Evolutionary conservation across 2,329 filamentous ascomycete species (phyloP).

Genomic region (Fusarium foetens): DNA sequence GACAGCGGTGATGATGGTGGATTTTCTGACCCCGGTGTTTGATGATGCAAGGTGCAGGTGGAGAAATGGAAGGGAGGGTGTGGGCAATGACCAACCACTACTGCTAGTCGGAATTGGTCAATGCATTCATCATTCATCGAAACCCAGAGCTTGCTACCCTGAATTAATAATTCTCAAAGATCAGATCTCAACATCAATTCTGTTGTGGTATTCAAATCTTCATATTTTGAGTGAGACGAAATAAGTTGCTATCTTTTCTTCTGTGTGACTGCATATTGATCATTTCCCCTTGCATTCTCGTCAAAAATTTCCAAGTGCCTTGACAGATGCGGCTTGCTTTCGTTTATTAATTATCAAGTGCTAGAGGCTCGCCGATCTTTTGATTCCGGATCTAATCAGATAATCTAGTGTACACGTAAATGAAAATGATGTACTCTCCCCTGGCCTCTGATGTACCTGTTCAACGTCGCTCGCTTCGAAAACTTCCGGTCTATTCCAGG

Average conservation of each 20-base stretch:
- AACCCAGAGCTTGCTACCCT: background rate
- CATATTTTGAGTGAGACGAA: background rate
- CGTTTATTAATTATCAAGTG: no score
- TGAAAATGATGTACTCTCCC: background rate
- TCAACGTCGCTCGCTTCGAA: background rate
- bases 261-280: background rate
- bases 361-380: slow-evolving; percentile 6
- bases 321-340: background rate
- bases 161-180: background rate
- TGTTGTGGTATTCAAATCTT: background rate
- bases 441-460: background rate
- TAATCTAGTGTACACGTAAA: slow-evolving; percentile 17
- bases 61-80: slow-evolving; percentile 27
- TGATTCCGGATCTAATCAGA: slow-evolving; percentile 27
- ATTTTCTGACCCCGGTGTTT: slow-evolving; percentile 8
- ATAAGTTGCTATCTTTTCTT: background rate
- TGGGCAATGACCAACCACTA: slow-evolving; percentile 30
- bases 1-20: slow-evolving; percentile 26
- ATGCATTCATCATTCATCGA: slow-evolving; percentile 8
- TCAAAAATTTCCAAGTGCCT: background rate
- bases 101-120: background rate
- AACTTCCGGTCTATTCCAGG: background rate
- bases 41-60: slow-evolving; percentile 39
- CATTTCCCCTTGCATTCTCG: background rate
- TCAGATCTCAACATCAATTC: background rate